Conservation (phyloP, 2,329 filamentous ascomycete species). For the Aspergillus quadricinctus region DNA sequence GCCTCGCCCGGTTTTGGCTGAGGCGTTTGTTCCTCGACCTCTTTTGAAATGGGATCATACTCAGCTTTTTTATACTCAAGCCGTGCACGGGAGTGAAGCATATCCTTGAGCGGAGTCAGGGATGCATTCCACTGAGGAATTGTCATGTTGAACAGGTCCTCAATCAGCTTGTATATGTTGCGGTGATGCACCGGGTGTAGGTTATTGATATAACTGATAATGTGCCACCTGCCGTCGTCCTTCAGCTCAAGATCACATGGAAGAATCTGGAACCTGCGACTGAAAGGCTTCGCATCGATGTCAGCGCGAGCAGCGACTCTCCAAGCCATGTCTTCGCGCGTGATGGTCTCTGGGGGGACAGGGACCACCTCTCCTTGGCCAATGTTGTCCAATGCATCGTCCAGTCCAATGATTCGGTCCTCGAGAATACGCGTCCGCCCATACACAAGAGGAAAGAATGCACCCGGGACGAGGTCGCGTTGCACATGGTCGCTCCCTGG, state of each 20-base stretch:
- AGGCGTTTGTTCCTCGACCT: slow-evolving; percentile 12
- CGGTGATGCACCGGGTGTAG: slow-evolving; percentile 36
- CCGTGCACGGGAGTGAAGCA: slow-evolving; percentile 28
- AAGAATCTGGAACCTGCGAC: slow-evolving; percentile 44
- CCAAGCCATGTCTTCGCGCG: slow-evolving; percentile 28
- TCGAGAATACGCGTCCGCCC: slow-evolving; percentile 27
- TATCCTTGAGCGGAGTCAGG: slow-evolving; percentile 28
- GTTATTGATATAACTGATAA: slow-evolving; percentile 46
- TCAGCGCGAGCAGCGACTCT: slow-evolving; percentile 24
- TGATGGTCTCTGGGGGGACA: slow-evolving; percentile 23
- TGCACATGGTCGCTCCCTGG: slow-evolving; percentile 53
- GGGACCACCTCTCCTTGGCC: slow-evolving; percentile 24
- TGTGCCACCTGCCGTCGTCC: slow-evolving; percentile 23
- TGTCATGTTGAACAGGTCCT: slow-evolving; percentile 29
- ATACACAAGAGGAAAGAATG: slow-evolving; percentile 54
- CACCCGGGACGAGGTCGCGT: slow-evolving; percentile 61
- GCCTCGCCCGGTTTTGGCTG: slow-evolving; percentile 15
- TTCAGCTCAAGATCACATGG: slow-evolving; percentile 37
- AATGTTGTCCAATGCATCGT: slow-evolving; percentile 20
- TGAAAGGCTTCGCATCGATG: slow-evolving; percentile 25
- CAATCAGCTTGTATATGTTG: slow-evolving; percentile 36
- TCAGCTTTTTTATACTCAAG: slow-evolving; percentile 28
- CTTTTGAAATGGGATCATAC: slow-evolving; percentile 23
- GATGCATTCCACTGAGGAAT: slow-evolving; percentile 24
- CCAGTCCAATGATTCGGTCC: slow-evolving; percentile 21